A percentile compares a stretch with the other conserved stretches of the same genome.
Conservation (phyloP, 306 rosid genomes). For the Casuarina glauca region DNA sequence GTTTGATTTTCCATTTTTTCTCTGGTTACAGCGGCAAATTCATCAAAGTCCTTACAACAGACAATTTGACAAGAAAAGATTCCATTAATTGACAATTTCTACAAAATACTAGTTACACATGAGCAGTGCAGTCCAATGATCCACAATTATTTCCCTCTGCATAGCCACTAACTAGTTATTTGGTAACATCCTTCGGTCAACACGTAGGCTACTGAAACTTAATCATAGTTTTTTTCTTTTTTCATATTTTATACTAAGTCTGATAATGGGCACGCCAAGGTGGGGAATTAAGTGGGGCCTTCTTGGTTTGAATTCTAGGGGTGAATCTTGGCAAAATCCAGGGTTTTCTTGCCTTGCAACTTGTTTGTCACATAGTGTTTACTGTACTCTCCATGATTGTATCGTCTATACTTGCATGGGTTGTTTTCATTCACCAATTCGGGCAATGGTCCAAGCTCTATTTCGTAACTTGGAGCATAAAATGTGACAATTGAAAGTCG, state of each 20-base stretch:
- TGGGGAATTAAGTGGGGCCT: constrained; percentile 33
- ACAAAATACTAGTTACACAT: constrained; percentile 15
- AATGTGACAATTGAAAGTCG: constrained; percentile 85
- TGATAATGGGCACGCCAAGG: constrained; percentile 33
- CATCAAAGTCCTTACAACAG: constrained; percentile 27
- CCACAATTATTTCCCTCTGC: constrained; percentile 27
- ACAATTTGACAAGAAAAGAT: constrained; percentile 35
- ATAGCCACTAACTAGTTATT: constrained; percentile 31
- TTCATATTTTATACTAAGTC: constrained; percentile 6
- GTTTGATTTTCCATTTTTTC: constrained; percentile 25
- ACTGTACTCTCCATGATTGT: constrained; percentile 95
- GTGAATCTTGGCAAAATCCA: constrained; percentile 78
- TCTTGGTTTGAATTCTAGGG: constrained; percentile 32
- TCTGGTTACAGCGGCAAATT: constrained; percentile 27
- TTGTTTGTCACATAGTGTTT: constrained; percentile 83
- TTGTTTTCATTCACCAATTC: constrained; percentile 64
- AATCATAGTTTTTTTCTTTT: constrained; percentile 12
- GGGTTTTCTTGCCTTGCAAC: constrained; percentile 81
- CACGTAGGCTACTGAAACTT: constrained; percentile 22
- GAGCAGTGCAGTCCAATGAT: constrained; percentile 37
- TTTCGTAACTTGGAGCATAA: constrained; percentile 89
- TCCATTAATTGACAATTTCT: constrained; percentile 37
- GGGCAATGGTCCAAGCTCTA: constrained; percentile 81
- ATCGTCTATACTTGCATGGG: constrained; percentile 72
- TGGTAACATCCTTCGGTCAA: constrained; percentile 26